Conservation (phyloP, 768 basidiomycete genomes). For the Dacryopinax primogenitus region DNA sequence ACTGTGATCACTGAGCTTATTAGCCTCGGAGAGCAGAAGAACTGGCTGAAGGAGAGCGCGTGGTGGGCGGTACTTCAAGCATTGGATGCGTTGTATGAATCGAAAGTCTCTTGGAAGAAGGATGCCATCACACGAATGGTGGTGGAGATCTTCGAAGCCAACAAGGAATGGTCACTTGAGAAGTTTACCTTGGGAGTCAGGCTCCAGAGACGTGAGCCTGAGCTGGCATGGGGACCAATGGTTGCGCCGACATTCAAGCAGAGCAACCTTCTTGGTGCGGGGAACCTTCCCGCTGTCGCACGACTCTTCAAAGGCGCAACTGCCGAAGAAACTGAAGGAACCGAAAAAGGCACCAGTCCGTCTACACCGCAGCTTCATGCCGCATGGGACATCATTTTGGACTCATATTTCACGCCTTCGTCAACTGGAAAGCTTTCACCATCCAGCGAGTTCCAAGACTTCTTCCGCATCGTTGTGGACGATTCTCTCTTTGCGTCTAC, state of each 20-base stretch:
- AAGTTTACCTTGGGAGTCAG: conserved; percentile 70
- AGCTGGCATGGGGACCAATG: conserved; percentile 52
- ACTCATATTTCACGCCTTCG: conserved; percentile 49
- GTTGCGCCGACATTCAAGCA: conserved; percentile 67
- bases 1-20: conserved; percentile 49
- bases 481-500: conserved; percentile 77
- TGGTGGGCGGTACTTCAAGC: conserved; percentile 71
- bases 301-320: conserved; percentile 51
- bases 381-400: conserved; percentile 75
- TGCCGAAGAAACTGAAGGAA: conserved; percentile 44
- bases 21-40: conserved; percentile 64
- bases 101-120: conserved; percentile 56
- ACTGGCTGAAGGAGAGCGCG: conserved; percentile 81
- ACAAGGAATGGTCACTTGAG: conserved; percentile 67
- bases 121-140: conserved; percentile 44
- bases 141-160: conserved; percentile 40
- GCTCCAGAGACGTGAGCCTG: conserved; percentile 48
- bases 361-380: conserved; percentile 92
- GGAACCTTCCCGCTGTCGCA: conserved; percentile 64
- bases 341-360: conserved; percentile 28
- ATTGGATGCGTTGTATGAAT: conserved; percentile 44
- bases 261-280: conserved; percentile 48
- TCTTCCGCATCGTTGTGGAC: conserved; percentile 83
- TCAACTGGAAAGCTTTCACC: conserved; percentile 22
- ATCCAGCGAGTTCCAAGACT: conserved; percentile 53